These are phyloP conservation scores for Cephalotrichum gorgonifer DNA, from an alignment of 2,329 filamentous ascomycete genomes.

Conservation along the genomic window DNA sequence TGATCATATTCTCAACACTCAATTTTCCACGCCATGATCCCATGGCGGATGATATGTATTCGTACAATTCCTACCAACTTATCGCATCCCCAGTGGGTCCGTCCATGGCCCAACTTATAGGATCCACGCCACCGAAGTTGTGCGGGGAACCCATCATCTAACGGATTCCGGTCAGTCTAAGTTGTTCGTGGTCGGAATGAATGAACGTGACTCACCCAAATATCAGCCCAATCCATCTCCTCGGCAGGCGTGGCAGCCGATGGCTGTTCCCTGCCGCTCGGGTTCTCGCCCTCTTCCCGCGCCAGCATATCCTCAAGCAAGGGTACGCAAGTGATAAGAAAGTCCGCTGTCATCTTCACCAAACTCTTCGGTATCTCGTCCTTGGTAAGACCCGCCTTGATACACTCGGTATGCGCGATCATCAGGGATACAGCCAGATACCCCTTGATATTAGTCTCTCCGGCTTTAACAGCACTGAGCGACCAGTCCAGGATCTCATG, in stretches of 20 bases:
- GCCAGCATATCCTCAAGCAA: slow-evolving; percentile 19
- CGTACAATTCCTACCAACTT: no score
- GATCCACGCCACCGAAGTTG: no score
- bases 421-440: slow-evolving; percentile 31
- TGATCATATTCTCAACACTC: no score
- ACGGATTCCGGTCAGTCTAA: no score
- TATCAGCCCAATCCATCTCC: background rate
- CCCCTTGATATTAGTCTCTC: slow-evolving; percentile 46
- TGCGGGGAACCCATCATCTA: no score
- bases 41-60: no score
- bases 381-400: slow-evolving; percentile 22
- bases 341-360: slow-evolving; percentile 25
- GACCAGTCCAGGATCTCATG: slow-evolving; percentile 28
- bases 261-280: background rate
- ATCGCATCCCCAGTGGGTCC: no score
- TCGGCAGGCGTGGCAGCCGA: background rate
- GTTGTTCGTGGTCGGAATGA: no score
- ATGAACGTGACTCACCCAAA: no score
- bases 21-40: no score
- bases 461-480: slow-evolving; percentile 28
- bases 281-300: background rate
- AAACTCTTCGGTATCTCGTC: slow-evolving; percentile 22
- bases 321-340: slow-evolving; percentile 18
- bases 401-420: slow-evolving; percentile 28
- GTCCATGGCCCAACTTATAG: no score